Evolutionary conservation across 2,329 filamentous ascomycete species (phyloP).

Genomic region (Epichloe uncinata): DNA sequence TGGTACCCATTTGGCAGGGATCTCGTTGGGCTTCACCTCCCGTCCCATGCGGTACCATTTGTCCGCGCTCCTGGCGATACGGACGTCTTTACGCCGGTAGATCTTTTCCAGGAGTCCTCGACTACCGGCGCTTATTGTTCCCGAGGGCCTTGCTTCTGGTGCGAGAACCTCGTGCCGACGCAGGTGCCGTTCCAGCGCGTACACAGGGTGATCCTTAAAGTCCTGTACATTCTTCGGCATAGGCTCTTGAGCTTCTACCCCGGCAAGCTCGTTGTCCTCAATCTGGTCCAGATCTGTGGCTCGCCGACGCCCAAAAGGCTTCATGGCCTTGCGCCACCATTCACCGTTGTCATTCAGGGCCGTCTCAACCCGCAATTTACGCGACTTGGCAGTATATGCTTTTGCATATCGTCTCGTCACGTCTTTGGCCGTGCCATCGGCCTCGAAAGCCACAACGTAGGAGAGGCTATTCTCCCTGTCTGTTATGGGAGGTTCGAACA

Average conservation of each 20-base stretch:
- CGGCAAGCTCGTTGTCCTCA: slow-evolving; percentile 64
- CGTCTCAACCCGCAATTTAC: slow-evolving; percentile 63
- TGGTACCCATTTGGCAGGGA: slow-evolving; percentile 64
- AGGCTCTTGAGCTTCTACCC: slow-evolving; percentile 59
- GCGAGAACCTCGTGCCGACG: slow-evolving; percentile 71
- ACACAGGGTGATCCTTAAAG: slow-evolving; percentile 75
- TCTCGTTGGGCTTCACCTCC: slow-evolving; percentile 63
- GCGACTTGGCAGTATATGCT: slow-evolving; percentile 81
- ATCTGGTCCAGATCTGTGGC: slow-evolving; percentile 62
- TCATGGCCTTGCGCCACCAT: slow-evolving; percentile 43
- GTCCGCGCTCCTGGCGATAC: slow-evolving; percentile 62
- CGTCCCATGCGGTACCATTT: slow-evolving; percentile 86
- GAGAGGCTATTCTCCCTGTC: slow-evolving; percentile 64
- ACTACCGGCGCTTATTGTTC: slow-evolving; percentile 60
- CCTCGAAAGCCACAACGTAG: slow-evolving; percentile 79
- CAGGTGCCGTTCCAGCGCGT: slow-evolving; percentile 75
- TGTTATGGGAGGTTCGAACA: slow-evolving; percentile 69
- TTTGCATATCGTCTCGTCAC: slow-evolving; percentile 82
- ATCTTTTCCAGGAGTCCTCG: slow-evolving; percentile 57
- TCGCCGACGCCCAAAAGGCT: slow-evolving; percentile 28
- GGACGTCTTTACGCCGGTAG: slow-evolving; percentile 71
- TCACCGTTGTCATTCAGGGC: slow-evolving; percentile 31
- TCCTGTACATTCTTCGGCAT: slow-evolving; percentile 80
- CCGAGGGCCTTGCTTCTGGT: slow-evolving; percentile 55
- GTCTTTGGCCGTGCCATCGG: slow-evolving; percentile 64